Evolutionary conservation across 306 rosid genomes (phyloP).

Genomic region (Cucurbita ficifolia): DNA sequence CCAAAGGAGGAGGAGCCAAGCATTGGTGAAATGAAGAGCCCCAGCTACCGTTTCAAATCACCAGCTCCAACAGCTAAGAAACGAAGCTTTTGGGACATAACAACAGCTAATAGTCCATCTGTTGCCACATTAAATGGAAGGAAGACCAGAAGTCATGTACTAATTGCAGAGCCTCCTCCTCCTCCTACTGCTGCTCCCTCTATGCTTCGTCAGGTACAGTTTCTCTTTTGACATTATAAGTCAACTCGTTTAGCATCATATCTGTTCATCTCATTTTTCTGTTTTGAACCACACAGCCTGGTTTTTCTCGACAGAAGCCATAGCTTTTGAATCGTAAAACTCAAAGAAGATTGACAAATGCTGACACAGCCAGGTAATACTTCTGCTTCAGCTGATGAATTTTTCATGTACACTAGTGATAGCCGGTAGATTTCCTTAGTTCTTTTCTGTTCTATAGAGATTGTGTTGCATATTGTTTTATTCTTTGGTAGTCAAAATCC

Average conservation of each 20-base stretch:
- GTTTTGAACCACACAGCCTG: constrained; percentile 43
- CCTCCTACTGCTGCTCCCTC: constrained; percentile 51
- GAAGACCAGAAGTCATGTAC: constrained; percentile 76
- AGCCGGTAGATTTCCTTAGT: constrained; percentile 10
- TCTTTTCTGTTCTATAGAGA: background rate
- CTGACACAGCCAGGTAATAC: background rate
- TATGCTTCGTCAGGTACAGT: constrained; percentile 86
- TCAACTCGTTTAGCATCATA: background rate
- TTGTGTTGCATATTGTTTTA: constrained; percentile 9
- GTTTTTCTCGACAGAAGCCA: constrained; percentile 74
- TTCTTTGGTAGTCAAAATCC: constrained; percentile 7
- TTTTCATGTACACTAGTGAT: background rate
- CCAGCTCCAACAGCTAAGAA: constrained; percentile 71
- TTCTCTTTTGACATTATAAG: background rate
- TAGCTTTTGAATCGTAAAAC: constrained; percentile 24
- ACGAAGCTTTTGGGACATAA: constrained; percentile 94
- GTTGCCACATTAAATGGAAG: constrained; percentile 58
- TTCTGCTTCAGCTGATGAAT: background rate
- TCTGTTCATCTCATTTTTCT: background rate
- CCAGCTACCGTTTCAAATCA: constrained; percentile 62
- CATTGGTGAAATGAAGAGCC: constrained; percentile 59
- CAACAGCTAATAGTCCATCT: constrained; percentile 72
- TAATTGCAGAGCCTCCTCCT: constrained; percentile 47
- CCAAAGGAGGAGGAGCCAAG: constrained; percentile 60
- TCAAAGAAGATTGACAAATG: constrained; percentile 2